phyloP scores from a whole-genome alignment of 352 stramenopile species.

The Phytopythium kandeliae region DNA sequence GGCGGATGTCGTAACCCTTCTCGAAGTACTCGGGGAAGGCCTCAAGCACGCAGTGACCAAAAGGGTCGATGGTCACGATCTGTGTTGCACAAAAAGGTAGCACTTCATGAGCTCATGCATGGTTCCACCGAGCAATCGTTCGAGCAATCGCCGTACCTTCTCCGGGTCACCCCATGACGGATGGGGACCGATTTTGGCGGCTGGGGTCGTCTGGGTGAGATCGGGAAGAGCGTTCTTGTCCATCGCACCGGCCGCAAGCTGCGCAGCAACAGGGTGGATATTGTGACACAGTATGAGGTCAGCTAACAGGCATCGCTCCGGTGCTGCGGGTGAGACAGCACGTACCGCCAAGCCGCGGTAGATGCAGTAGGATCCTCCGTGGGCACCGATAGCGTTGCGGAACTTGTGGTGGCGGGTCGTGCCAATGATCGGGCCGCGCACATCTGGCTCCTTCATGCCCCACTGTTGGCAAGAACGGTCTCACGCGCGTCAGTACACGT shows the following conservation, averaged over 20 bases:
- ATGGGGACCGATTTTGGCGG: constrained; percentile 97
- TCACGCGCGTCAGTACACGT: neutral
- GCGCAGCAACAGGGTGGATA: no score
- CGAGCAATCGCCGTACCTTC: constrained; percentile 52
- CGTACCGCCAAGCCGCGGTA: constrained; percentile 95
- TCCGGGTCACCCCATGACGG: constrained; percentile 94
- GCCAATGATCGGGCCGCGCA: constrained; percentile 93
- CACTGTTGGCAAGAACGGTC: constrained; percentile 48
- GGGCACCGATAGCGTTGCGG: constrained; percentile 97
- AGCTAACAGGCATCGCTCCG: no score
- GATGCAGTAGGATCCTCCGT: constrained; percentile 98
- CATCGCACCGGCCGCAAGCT: constrained; percentile 70
- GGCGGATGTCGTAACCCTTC: constrained; percentile 98
- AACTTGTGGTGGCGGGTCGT: constrained; percentile 95
- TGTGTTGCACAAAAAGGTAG: no score
- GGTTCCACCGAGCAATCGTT: neutral
- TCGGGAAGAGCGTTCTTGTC: constrained; percentile 59
- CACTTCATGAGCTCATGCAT: no score
- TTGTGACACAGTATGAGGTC: no score
- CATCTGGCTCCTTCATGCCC: constrained; percentile 87
- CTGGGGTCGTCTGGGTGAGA: constrained; percentile 92
- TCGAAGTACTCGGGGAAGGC: constrained; percentile 92
- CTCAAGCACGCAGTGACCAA: constrained; percentile 74
- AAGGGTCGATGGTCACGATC: constrained; percentile 80
- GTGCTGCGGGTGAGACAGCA: constrained; percentile 6